Base-by-base conservation (phyloP, 2,329 filamentous ascomycete genomes). In the Grosmannia penicillata region DNA sequence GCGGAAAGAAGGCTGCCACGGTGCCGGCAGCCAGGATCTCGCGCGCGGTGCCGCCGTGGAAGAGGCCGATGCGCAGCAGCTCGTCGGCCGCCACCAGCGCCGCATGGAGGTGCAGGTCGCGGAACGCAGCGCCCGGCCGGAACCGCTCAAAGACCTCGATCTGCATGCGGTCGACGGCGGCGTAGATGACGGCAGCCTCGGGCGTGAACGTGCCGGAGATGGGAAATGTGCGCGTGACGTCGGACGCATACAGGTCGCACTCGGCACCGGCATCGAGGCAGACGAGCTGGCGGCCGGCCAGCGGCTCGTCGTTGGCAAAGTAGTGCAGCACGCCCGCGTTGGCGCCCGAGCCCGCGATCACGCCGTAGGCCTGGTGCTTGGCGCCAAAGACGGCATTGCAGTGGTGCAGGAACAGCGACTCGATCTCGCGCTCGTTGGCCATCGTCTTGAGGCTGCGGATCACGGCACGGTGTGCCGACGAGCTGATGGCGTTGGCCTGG, bases 311-410 rank as follows among this genome's bases (percentile, higher is more conserved):
- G 54, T 98, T 96, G 38, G 70, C 73, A 31, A 72, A 70, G 56
- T 98, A 98, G 58, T 98, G 91, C 29, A 96, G 64, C 0, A 82
- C 87, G 13, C 81, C 77, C 6, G 82, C 86, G 52, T 91, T 91
- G n/a, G 66, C 54, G 1, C 89, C 89, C 2, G 81, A 75, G 2
- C 82, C 89, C 33, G 83, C 84, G 48, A 98, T 95, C n/a, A 86
- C 72, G 33, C 78, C 74, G 54, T 98, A 98, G 0, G 89, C 78
- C 61, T 93, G 83, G 36, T 74, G 65, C 45, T 80, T 81, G 4
- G 83, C 80, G 44, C 81, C 82, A 38, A 42, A 24, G 37, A 70
- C 65, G 8, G 78, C 69, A 36, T 82, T 75, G 54, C 85, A 94
- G 18, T 72, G 71, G 25, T 74, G 69, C 19, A 78, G 63, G 53